Evolutionary conservation across 345 rosid species (phyloP), one percentile per base, ranked within the genome.

Genomic region (Ceriops decandra): DNA sequence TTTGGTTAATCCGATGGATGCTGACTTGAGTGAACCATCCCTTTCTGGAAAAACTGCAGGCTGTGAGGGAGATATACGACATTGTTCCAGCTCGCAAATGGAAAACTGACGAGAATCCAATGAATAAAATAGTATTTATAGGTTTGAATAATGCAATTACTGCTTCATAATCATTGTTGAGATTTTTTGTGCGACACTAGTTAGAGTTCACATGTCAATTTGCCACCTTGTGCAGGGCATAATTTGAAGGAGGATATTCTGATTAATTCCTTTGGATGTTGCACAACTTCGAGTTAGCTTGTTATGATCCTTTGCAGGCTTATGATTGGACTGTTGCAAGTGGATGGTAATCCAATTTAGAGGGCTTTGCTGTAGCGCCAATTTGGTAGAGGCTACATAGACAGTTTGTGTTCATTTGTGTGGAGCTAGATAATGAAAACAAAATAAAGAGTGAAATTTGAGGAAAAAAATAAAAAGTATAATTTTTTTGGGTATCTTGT

Each of bases 21-120:
- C 15, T 28, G 57, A 71, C 57, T 62, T 56, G 60, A 68, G 69
- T 11, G 62, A 62, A 51, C 51, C 64, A 47, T 60, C 57, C 63
- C 72, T 72, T 57, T 26, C 38, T 70, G 24, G 63, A 52, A 71
- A 54, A 69, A 27, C 70, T 69, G 72, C 80, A 93, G 98, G 97
- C 96, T 22, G 97, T 93, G 68, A 89, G 84, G 79, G 97, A 93
- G 85, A 86, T 93, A 78, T 93, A 93, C 36, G 97, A 93, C 71
- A 87, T 93, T 24, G 83, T 91, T 63, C 96, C 97, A 7, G 82
- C 86, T 20, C 89, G 93, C 57, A 79, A 89, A 73, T 93, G 97
- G 98, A 83, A 71, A 47, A 75, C 67, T 7, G 86, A 82, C 52
- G 97, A 93, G 64, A 68, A 66, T 46, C 82, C 60, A 70, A 69